Evolutionary conservation across 2,329 filamentous ascomycete species (phyloP).

Genomic region (Fusarium gaditjirri): DNA sequence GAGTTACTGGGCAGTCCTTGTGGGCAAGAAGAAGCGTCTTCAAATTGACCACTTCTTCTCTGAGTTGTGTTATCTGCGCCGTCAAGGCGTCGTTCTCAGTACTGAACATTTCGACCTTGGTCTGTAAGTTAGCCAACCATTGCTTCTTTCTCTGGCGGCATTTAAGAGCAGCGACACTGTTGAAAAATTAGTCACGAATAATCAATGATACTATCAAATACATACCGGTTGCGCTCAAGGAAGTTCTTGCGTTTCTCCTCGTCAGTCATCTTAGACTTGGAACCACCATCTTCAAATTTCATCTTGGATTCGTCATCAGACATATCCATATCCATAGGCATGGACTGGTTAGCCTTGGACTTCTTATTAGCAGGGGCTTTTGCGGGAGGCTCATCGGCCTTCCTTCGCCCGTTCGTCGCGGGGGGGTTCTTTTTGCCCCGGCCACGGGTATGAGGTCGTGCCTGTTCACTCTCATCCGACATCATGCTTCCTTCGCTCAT

Average conservation of each 20-base stretch:
- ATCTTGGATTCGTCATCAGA: constrained; percentile 63
- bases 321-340: constrained; percentile 58
- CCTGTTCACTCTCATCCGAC: constrained; percentile 78
- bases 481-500: constrained; percentile 76
- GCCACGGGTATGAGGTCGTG: constrained; percentile 71
- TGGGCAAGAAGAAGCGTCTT: constrained; percentile 94
- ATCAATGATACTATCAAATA: constrained; percentile 19
- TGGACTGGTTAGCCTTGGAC: constrained; percentile 60
- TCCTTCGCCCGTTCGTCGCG: constrained; percentile 75
- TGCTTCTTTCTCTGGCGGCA: constrained; percentile 99
- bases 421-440: constrained; percentile 75
- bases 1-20: constrained; percentile 94
- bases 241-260: constrained; percentile 99
- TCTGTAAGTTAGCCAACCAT: constrained; percentile 94
- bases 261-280: constrained; percentile 59
- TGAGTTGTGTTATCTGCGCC: constrained; percentile 82
- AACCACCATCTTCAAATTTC: constrained; percentile 38
- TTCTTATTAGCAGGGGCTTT: constrained; percentile 78
- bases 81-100: constrained; percentile 90
- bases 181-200: constrained; percentile 2
- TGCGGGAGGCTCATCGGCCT: constrained; percentile 73
- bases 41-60: constrained; percentile 93
- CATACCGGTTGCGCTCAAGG: constrained; percentile 92
- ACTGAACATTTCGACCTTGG: constrained; percentile 92
- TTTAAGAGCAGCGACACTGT: constrained; percentile 92